These are phyloP conservation scores for Gleditsia sinensis DNA, from an alignment of 306 rosid genomes.

Conservation along the genomic window DNA sequence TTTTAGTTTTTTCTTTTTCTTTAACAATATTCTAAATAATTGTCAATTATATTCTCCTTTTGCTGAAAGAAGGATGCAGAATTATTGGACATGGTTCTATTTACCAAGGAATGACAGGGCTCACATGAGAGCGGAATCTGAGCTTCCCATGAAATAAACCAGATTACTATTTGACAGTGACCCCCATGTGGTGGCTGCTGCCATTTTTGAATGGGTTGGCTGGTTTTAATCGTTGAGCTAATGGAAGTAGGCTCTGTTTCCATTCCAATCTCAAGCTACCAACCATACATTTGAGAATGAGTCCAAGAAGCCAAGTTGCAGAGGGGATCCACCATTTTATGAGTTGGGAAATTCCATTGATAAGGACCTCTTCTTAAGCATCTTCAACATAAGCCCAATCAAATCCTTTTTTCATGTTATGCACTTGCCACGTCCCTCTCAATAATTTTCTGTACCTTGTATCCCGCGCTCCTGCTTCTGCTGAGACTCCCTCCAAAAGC, in stretches of 20 bases:
- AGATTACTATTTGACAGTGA: not conserved
- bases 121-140: constrained; percentile 26
- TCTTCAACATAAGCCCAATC: not conserved
- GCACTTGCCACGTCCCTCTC: not conserved
- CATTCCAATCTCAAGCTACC: not conserved
- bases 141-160: not conserved
- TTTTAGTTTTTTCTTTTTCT: no score
- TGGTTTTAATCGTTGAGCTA: not conserved
- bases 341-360: not conserved
- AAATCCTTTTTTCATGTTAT: not conserved
- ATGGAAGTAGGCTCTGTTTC: not conserved
- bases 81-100: not conserved
- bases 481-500: no score
- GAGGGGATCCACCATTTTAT: not conserved
- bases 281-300: not conserved
- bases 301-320: not conserved
- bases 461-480: no score
- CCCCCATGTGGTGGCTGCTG: constrained; percentile 26
- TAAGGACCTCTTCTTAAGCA: not conserved
- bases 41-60: no score
- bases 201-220: not conserved
- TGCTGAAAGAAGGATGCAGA: not conserved
- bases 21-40: no score
- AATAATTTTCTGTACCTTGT: not conserved
- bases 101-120: not conserved